Base-by-base conservation (phyloP, 2,329 filamentous ascomycete genomes). In the Neonectria magnoliae region DNA sequence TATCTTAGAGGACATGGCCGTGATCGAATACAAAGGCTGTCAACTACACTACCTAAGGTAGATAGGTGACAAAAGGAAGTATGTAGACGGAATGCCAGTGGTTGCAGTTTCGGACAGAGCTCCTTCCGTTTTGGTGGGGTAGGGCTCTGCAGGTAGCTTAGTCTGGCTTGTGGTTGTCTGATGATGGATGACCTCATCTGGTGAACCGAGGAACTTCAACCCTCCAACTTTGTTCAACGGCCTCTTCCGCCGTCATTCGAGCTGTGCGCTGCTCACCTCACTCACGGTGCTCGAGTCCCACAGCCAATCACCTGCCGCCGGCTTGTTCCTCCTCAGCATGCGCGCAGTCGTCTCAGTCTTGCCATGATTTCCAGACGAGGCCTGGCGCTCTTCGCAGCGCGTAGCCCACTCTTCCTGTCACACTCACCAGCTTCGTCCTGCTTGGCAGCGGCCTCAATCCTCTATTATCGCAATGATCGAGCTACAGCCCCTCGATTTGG, bases 291-390 rank as follows among this genome's bases (percentile, higher is more conserved):
- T 20, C 22, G 29, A 50, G n/a, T 22, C 9, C 20, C 41, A 18
- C n/a, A 42, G 38, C 25, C 9, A 31, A 20, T 14, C 8, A 38
- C 20, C 36, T 3, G 5, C n/a, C 18, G 7, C n/a, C n/a, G 3
- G 38, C n/a, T 42, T n/a, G 13, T 36, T 18, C 31, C 13, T 22
- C 16, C 29, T 20, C 62, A 70, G 66, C 52, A 68, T 68, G 63
- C 48, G 44, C 47, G 44, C 54, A 57, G 54, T 45, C 61, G 50
- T 52, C 31, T 29, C 50, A 13, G n/a, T 50, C 25, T 52, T 62
- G 68, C 60, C 63, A 78, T 78, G 76, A 76, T 78, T 58, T 62
- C 68, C 22, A 65, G 68, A 66, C 71, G 75, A 68, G 67, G 71
- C 38, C 65, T 74, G 60, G 71, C 71, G 60, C 68, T 72, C 51